These are phyloP conservation scores for Dendrobium nobile DNA, from an alignment of 106 monocot genomes.

Conservation along the genomic window DNA sequence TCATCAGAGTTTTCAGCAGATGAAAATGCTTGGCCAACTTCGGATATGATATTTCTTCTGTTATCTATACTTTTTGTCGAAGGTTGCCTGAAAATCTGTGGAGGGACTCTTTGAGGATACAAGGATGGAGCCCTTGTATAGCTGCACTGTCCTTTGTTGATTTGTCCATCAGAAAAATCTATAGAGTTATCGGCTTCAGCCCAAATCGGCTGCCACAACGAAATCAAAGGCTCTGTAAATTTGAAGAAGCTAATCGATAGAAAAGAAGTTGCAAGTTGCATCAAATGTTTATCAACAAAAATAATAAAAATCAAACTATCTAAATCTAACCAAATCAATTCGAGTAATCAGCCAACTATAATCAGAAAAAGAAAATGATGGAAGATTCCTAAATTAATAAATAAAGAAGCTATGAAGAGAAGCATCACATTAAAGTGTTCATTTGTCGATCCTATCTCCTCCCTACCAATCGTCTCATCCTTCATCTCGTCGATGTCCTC, in stretches of 20 bases:
- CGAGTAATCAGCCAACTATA: not conserved
- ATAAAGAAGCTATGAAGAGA: not conserved
- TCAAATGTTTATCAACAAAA: not conserved
- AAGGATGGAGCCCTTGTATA: slow-evolving; percentile 4
- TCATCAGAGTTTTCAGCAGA: slow-evolving; percentile 16
- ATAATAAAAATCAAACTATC: not conserved
- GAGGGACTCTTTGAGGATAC: slow-evolving; percentile 30
- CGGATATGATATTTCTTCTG: slow-evolving; percentile 4
- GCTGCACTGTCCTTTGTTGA: slow-evolving; percentile 7
- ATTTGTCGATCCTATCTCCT: slow-evolving; percentile 3
- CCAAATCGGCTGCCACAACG: slow-evolving; percentile 42
- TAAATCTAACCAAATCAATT: not conserved
- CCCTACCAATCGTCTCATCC: not conserved
- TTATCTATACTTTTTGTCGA: not conserved
- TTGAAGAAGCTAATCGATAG: not conserved
- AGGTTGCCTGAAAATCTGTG: slow-evolving; percentile 18
- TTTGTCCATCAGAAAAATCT: slow-evolving; percentile 11
- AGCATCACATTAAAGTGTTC: slow-evolving; percentile 31
- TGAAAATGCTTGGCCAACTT: not conserved
- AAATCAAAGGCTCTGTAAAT: not conserved
- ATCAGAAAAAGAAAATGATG: not conserved
- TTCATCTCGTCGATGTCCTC: not conserved
- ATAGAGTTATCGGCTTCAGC: slow-evolving; percentile 19
- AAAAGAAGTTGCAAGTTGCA: not conserved
- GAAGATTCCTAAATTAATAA: not conserved